Base-by-base conservation (phyloP, 1,284 basidiomycete genomes). In the Pascua sp. region DNA sequence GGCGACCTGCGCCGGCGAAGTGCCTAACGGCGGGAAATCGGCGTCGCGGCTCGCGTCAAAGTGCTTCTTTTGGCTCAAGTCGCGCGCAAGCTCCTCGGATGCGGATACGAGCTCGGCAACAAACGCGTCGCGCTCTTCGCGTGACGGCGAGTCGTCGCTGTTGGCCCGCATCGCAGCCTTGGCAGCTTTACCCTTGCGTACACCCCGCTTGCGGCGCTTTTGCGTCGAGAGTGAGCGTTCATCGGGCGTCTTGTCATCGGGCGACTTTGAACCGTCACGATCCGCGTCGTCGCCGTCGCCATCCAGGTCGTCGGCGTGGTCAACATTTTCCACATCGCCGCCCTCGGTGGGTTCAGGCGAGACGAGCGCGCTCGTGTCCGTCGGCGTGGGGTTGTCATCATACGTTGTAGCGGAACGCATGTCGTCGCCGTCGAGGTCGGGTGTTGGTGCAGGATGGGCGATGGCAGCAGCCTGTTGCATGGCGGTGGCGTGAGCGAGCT, bases 51-150 rank as follows among this genome's bases (percentile, higher is more conserved):
- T 65, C 9, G 65, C 53, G 51, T 71, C 69, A 45, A 70, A 62
- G 18, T 59, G 63, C 50, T 61, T 68, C 47, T 65, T 64, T 52
- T 74, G 74, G 40, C 71, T 73, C 37, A 94, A 83, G 77, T 93
- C 89, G 59, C 91, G 82, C 13, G 89, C 91, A 37, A 94, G 82
- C 9, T 84, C 82, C 71, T 94, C 89, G 5, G 87, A 89, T 1
- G 88, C 90, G 49, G 81, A 81, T 4, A 90, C 90, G 39, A 93
- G 83, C 9, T 86, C 86, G 11, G 83, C 81, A 60, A 89, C 78
- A 9, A 77, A 60, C 2, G 69, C 72, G 52, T 79, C 77, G 10
- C 73, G 67, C 47, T 74, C 69, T 15, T 63, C 65, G 37, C 68
- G 67, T 4, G 53, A 39, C 5, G 60, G 56, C 15, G 57, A 55